Percentiles rank a stretch among this genome's conserved stretches.
Evolutionary conservation across 129 eudicot genomes (phyloP).

Genomic region (Escallonia rubra): DNA sequence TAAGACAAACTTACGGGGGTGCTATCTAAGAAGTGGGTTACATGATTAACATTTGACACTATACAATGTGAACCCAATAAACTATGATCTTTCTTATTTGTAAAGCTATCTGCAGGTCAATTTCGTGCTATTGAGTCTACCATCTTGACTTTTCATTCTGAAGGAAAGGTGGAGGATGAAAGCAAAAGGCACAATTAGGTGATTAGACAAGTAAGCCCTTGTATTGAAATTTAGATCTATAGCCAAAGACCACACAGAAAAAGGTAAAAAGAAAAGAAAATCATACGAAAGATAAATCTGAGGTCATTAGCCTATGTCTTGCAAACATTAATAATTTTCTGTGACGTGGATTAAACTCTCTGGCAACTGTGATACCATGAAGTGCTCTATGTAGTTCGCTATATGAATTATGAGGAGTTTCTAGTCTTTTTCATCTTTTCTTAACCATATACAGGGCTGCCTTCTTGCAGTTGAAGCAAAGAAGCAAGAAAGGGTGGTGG

Average conservation of each 20-base stretch:
- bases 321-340: too few relatives aligned
- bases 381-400: too few relatives aligned
- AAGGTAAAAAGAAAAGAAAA: too few relatives aligned
- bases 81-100: slow-evolving; percentile 19
- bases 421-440: slow-evolving; percentile 8
- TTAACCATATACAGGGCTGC: not conserved
- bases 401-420: not conserved
- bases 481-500: slow-evolving; percentile 26
- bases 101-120: slow-evolving; percentile 32
- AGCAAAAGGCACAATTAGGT: not conserved
- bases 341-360: too few relatives aligned
- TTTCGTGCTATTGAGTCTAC: slow-evolving; percentile 36
- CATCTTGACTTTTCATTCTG: slow-evolving; percentile 45
- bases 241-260: too few relatives aligned
- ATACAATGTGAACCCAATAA: slow-evolving; percentile 15
- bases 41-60: not conserved
- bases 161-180: slow-evolving; percentile 32
- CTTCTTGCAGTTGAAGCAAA: not conserved
- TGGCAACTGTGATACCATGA: too few relatives aligned
- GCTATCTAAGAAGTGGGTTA: not conserved
- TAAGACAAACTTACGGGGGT: not conserved
- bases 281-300: too few relatives aligned
- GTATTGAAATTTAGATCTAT: not conserved
- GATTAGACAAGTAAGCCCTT: slow-evolving; percentile 22
- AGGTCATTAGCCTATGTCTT: too few relatives aligned